Base-by-base conservation (phyloP, 1,139 yeast species). In the Suhomyces yuchorum region DNA sequence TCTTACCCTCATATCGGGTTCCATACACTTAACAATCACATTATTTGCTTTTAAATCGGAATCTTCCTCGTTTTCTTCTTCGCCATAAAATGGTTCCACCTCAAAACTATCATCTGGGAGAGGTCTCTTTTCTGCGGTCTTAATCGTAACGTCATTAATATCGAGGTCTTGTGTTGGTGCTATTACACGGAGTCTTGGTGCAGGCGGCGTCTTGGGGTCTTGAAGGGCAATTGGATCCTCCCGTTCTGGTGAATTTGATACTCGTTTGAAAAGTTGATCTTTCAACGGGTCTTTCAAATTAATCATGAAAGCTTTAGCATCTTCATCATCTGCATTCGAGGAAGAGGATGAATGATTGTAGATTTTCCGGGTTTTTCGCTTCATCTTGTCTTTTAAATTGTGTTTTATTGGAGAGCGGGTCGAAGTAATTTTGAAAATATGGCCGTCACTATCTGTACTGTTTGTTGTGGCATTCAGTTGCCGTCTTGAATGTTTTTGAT, bases 221-320 rank as follows among this genome's bases (percentile, higher is more conserved):
- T 32, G 37, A n/a, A 12, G 23, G 15, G 35, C 12, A 4, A 20
- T 8, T 3, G 22, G 45, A 6, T 42, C 48, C 8, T 17, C 12
- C 20, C 46, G 22, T 40, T 46, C 49, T 12, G 51, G 51, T 8
- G 48, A 45, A 4, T 15, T 19, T 3, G 51, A 44, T 11, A 58
- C 35, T 40, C 56, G 44, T 36, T 56, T 58, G 46, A 59, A 57
- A 23, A 59, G 32, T 44, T 56, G 60, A 11, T 44, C 52, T 18
- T 53, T 53, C 12, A 56, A 38, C 2, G 50, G 51, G n/a, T 55
- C 53, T 24, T 35, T 50, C 9, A 4, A 15, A 24, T n/a, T 24
- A 1, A n/a, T 9, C 8, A 15, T 20, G 26, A 15, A 26, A 2
- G 37, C 46, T 26, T 34, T 47, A 4, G 41, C 42, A 7, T 38